Evolutionary conservation across 495 filamentous ascomycete genomes (phyloP), one percentile per base, ranked within the genome.

Genomic region (Ascobolus immersus): DNA sequence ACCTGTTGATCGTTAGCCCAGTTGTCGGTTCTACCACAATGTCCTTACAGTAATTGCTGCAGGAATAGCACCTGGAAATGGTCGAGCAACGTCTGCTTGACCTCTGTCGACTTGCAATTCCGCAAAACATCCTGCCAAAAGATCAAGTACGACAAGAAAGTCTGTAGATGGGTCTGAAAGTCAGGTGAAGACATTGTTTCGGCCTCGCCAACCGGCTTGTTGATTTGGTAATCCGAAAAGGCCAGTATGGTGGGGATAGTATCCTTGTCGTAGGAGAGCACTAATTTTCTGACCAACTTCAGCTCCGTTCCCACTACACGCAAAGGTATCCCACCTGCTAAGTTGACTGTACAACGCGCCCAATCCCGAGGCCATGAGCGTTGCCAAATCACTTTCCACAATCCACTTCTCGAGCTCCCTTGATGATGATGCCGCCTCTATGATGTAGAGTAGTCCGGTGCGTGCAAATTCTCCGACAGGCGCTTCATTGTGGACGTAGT

Each of bases 41-140:
- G 17, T 8, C 37, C 73, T 53, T 54, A 96, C 75, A 99, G 52
- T 47, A 99, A 55, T 51, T 94, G 86, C 44, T 93, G 78, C 27
- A 99, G 55, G 50, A 99, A 99, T 7, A 99, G 66, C 39, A 94
- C 73, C 48, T 92, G 80, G 47, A 94, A 99, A 52, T 99, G 89
- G 51, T 94, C 89, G 25, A 99, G 57, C 15, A 99, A 56, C 0
- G 80, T 92, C 37, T 74, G 77, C 41, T 80, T 84, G 30, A 99
- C 76, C 47, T 94, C 89, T 2, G 65, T 59, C 1, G 84, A 93
- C 40, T 69, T 69, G 54, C 86, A 99, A 53, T 94, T 79, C 45
- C 93, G 80, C 30, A 99, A 62, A 11, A 91, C 78, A 52, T 99
- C 86, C 46, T 99, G 86, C 89, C 86, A 99, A 43, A 99, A 96